Evolutionary conservation across 192 early-diverging fungal genomes (phyloP).

Genomic region (Gamsiella multidivaricata): DNA sequence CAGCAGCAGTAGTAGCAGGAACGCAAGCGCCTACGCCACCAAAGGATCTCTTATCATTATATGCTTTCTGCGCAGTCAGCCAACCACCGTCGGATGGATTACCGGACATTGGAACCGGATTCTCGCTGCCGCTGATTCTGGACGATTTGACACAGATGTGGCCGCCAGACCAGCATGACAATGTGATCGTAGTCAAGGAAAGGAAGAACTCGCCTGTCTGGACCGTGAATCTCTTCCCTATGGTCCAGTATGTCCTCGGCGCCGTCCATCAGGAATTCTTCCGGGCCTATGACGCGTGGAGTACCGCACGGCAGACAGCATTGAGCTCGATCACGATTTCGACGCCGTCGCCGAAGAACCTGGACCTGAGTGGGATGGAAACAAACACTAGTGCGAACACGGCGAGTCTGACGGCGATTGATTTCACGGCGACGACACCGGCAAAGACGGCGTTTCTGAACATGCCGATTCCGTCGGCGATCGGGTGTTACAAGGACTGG

Average conservation of each 20-base stretch:
- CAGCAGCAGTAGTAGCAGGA: too few species aligned
- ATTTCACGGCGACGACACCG: constrained; percentile 34
- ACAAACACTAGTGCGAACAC: not conserved
- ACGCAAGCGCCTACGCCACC: constrained; percentile 66
- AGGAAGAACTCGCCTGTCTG: constrained; percentile 62
- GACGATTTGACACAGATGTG: constrained; percentile 80
- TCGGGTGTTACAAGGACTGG: constrained; percentile 60
- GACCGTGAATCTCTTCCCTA: constrained; percentile 74
- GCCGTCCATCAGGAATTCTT: constrained; percentile 72
- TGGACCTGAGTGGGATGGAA: not conserved
- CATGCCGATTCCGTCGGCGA: constrained; percentile 57
- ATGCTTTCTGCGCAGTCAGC: constrained; percentile 67
- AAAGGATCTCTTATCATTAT: constrained; percentile 77
- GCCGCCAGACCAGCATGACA: constrained; percentile 79
- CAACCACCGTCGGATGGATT: constrained; percentile 38
- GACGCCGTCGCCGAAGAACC: not conserved
- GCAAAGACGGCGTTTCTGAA: constrained; percentile 39
- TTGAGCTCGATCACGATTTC: constrained; percentile 33
- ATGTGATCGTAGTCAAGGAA: constrained; percentile 79
- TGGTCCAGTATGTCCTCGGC: constrained; percentile 66
- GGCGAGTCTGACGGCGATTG: constrained; percentile 10
- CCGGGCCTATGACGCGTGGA: constrained; percentile 69
- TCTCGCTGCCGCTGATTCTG: constrained; percentile 69
- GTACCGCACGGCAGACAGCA: constrained; percentile 51
- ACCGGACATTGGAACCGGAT: constrained; percentile 54